Conservation (phyloP, 768 basidiomycete species). For the Rhodotorula toruloides region DNA sequence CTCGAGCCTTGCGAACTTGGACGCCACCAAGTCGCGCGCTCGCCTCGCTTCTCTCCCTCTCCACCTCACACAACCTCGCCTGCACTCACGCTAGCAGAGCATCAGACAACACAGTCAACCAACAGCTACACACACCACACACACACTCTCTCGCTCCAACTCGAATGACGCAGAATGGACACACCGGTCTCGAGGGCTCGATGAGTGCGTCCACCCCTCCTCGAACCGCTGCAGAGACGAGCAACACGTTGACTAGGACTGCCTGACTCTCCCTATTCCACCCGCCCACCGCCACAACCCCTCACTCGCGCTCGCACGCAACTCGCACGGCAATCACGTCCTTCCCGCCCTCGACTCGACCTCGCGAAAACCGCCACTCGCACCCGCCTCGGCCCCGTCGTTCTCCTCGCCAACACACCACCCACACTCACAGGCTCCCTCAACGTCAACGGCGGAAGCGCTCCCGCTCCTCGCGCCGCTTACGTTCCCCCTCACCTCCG, state of each 20-base stretch:
- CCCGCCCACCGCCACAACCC: background rate
- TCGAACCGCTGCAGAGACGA: background rate
- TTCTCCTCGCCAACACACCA: background rate
- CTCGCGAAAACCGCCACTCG: background rate
- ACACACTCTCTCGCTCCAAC: too few species aligned
- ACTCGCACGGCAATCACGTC: too few species aligned
- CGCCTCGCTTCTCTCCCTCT: too few species aligned
- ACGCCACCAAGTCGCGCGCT: too few species aligned
- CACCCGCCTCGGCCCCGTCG: background rate
- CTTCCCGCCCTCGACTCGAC: background rate
- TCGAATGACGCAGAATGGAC: constrained; percentile 30
- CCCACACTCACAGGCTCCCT: constrained; percentile 15
- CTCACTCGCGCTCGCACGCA: background rate
- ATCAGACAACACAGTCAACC: too few species aligned
- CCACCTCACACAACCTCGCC: too few species aligned
- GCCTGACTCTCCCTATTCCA: background rate
- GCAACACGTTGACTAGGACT: background rate
- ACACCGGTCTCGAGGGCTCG: constrained; percentile 31
- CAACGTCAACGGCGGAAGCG: constrained; percentile 19
- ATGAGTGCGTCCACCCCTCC: constrained; percentile 12
- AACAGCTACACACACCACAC: too few species aligned
- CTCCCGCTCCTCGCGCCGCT: constrained; percentile 14
- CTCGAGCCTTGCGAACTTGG: too few species aligned
- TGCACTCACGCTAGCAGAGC: too few species aligned
- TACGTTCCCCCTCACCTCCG: constrained; percentile 40